phyloP scores from a whole-genome alignment of 148 eudicot genomes.

The Amaranthus hypochondriacus region DNA sequence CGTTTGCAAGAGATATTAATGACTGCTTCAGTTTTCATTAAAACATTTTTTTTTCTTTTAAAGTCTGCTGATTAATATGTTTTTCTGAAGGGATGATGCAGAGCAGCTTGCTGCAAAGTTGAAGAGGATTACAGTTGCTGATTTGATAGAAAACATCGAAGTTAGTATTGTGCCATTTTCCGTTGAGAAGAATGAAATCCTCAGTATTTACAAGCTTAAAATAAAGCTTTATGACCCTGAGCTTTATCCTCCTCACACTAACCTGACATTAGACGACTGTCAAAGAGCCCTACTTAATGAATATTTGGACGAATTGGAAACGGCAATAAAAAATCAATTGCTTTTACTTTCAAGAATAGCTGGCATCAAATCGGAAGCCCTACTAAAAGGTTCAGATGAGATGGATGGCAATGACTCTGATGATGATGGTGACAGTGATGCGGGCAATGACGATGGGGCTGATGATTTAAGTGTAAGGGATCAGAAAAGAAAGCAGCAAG shows the following conservation, averaged over 20 bases:
- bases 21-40: no score
- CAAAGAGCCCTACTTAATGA: constrained; percentile 35
- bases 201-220: constrained; percentile 64
- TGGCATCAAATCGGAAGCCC: constrained; percentile 53
- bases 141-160: constrained; percentile 69
- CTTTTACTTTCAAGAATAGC: constrained; percentile 52
- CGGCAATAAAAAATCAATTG: constrained; percentile 65
- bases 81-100: constrained; percentile 58
- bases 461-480: constrained; percentile 70
- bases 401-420: constrained; percentile 37
- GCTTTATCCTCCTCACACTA: constrained; percentile 39
- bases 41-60: no score
- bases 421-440: constrained; percentile 31
- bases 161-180: constrained; percentile 50
- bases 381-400: constrained; percentile 34
- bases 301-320: constrained; percentile 55
- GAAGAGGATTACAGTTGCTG: constrained; percentile 73
- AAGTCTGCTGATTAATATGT: no score
- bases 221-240: constrained; percentile 58
- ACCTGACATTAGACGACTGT: constrained; percentile 50
- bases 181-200: constrained; percentile 23
- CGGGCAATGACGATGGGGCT: constrained; percentile 38
- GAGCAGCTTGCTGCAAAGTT: constrained; percentile 50
- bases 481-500: constrained; percentile 55
- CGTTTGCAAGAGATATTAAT: no score